phyloP scores from a whole-genome alignment of 306 rosid genomes.

The Crataegus laevigata region DNA sequence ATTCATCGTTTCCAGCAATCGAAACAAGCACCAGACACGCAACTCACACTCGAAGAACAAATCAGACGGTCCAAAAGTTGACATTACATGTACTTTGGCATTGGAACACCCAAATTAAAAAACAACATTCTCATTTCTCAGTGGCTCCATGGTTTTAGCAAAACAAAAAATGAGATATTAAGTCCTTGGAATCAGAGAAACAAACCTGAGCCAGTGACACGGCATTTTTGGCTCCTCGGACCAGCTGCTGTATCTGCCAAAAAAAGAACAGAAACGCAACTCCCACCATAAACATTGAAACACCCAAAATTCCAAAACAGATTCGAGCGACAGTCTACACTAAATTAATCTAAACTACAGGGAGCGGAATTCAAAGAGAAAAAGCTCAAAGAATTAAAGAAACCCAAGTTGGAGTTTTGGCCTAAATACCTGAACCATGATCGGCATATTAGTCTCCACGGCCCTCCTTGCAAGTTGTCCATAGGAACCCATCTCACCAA shows the following conservation, averaged over 20 bases:
- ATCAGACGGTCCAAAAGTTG: not conserved
- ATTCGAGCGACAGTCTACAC: not conserved
- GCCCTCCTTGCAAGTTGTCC: constrained; percentile 50
- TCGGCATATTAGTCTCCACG: constrained; percentile 49
- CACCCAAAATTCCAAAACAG: not conserved
- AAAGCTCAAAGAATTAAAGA: not conserved
- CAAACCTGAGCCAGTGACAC: constrained; percentile 58
- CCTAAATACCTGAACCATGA: constrained; percentile 47
- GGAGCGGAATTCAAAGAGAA: not conserved
- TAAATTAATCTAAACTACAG: not conserved
- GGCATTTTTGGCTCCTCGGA: constrained; percentile 32
- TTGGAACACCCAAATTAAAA: not conserved
- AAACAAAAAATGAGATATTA: not conserved
- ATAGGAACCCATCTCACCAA: constrained; percentile 40
- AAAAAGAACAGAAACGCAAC: constrained; percentile 3
- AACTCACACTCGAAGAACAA: not conserved
- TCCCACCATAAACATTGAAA: not conserved
- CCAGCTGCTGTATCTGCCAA: constrained; percentile 46
- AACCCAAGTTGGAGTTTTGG: constrained; percentile 6
- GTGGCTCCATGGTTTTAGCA: constrained; percentile 4
- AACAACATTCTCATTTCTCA: constrained; percentile 14
- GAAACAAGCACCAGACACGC: not conserved
- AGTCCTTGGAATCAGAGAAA: constrained; percentile 15
- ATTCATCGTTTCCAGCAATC: not conserved
- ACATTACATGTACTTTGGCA: not conserved